Base-by-base conservation (phyloP, 2,329 filamentous ascomycete genomes). In the Coniochaeta sp. region DNA sequence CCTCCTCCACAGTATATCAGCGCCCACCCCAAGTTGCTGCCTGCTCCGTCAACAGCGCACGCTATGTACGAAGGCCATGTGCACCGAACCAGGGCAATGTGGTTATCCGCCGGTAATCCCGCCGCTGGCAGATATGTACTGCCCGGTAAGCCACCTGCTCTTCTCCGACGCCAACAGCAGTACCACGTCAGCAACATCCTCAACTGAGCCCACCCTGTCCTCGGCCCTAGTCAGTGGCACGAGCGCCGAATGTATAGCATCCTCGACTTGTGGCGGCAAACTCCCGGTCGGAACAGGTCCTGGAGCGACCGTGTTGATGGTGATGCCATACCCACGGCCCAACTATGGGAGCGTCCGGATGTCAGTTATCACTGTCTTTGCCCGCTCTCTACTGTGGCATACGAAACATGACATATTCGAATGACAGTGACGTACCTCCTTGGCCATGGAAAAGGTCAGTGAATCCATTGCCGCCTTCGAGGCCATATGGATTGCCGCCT, bases 141-240 rank as follows among this genome's bases (percentile, higher is more conserved):
- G 57, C 24, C 57, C 57, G 9, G 57, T 58, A 3, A 58, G 38
- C 75, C 57, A 78, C 6, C 75, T 63, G 34, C 70, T 71, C 62
- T 74, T 73, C 62, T 76, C 73, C 9, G 65, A 70, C 1, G 67
- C 72, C 5, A 77, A 58, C 38, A 76, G 60, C 17, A 75, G 60
- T 28, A 74, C 72, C 0, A 73, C 73, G 61, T 78, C 75, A 0
- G 71, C 77, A 57, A 79, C 70, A 61, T 79, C 77, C n/a, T 71
- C 71, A 7, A 67, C 60, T 0, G 68, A 73, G 0, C 75, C 75
- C 1, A 69, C 38, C 1, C 75, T 62, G 14, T 72, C 61, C 7
- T 67, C 75, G 1, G 71, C 73, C 34, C 73, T 65, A 0, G 73
- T 74, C 47, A 70, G 44, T 0, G 62, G 60, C 1, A 69, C 58